These are phyloP conservation scores for Globisporangium orthogonon DNA, from an alignment of 352 stramenopile species.

Conservation along the genomic window DNA sequence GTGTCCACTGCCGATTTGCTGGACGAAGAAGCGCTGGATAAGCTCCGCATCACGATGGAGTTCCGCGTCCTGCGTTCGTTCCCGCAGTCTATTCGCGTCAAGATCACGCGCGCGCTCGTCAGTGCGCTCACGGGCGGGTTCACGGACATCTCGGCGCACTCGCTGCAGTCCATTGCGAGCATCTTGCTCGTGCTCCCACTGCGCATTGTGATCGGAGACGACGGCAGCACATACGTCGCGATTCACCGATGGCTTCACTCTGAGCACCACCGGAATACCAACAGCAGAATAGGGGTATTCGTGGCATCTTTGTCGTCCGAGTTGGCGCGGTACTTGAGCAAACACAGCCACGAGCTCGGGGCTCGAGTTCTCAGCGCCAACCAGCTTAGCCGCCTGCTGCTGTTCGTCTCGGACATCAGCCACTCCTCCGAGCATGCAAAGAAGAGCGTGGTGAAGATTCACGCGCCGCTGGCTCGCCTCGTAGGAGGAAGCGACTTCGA, in stretches of 20 bases:
- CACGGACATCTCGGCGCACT: conserved; percentile 20
- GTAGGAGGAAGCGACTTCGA: conserved; percentile 4
- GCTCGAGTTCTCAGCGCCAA: conserved; percentile 12
- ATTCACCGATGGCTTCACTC: conserved; percentile 26
- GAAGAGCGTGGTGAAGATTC: not conserved
- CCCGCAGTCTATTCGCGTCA: conserved; percentile 47
- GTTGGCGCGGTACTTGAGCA: conserved; percentile 15
- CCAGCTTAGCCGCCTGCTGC: conserved; percentile 35
- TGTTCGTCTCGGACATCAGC: conserved; percentile 30
- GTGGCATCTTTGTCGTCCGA: conserved; percentile 8
- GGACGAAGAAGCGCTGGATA: conserved; percentile 30
- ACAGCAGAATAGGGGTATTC: not conserved
- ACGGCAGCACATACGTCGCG: conserved; percentile 20
- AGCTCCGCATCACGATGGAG: conserved; percentile 61
- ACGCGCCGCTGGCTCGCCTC: conserved; percentile 9
- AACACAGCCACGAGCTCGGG: not conserved
- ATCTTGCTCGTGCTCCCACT: conserved; percentile 50
- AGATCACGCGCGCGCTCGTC: conserved; percentile 39
- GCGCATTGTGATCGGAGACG: conserved; percentile 20
- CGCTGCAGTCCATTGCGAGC: conserved; percentile 35
- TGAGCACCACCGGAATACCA: not conserved
- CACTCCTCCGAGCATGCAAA: not conserved
- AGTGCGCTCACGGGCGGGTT: conserved; percentile 55
- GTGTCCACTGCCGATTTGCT: conserved; percentile 15
- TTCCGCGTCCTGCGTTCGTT: conserved; percentile 76